These are phyloP conservation scores for Hygrophorus pudorinus DNA, from an alignment of 768 basidiomycete species.

Conservation along the genomic window DNA sequence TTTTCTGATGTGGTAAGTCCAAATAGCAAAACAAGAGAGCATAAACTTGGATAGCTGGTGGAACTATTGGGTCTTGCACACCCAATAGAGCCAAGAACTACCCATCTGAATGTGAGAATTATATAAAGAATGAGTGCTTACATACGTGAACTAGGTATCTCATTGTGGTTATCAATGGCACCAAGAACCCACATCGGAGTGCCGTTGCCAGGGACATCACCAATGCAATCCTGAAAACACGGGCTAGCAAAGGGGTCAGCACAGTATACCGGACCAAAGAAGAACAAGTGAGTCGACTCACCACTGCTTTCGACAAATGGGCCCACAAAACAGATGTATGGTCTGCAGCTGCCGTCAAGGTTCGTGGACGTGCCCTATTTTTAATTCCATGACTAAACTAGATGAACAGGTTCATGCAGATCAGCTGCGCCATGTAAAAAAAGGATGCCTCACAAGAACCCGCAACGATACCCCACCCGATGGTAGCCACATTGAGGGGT, in stretches of 20 bases:
- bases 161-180: not conserved
- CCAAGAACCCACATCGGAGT: slow-evolving; percentile 1
- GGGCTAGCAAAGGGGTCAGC: not conserved
- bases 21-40: not conserved
- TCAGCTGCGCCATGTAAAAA: slow-evolving; percentile 18
- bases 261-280: slow-evolving; percentile 1
- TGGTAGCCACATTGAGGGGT: slow-evolving; percentile 19
- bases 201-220: not conserved
- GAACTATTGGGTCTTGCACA: not conserved
- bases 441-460: slow-evolving; percentile 16
- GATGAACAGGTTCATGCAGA: slow-evolving; percentile 14
- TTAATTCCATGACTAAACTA: not conserved
- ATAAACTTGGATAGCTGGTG: not conserved
- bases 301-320: not conserved
- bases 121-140: not conserved
- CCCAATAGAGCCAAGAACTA: not conserved
- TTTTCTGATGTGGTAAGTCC: not conserved
- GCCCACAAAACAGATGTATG: not conserved
- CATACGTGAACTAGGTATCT: not conserved
- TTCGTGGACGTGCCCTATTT: not conserved
- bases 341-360: slow-evolving; percentile 1
- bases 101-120: no score
- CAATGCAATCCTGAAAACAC: not conserved
- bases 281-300: not conserved
- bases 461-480: slow-evolving; percentile 14